Percentiles rank a stretch among this genome's conserved stretches.
These are phyloP conservation scores for Scedosporium boydii DNA, from an alignment of 2,329 filamentous ascomycete genomes.

Conservation along the genomic window DNA sequence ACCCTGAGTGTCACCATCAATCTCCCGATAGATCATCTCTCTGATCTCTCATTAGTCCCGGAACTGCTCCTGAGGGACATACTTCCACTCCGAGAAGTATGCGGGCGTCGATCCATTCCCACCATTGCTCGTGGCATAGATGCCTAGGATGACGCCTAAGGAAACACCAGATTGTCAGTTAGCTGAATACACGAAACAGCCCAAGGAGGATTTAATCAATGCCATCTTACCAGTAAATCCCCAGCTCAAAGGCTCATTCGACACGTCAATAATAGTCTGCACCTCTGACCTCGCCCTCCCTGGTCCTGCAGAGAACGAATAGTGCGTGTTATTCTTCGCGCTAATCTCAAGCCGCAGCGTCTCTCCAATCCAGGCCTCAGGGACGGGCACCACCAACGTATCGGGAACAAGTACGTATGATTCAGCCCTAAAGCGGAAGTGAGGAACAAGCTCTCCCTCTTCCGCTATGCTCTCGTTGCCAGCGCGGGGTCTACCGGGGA, in stretches of 20 bases:
- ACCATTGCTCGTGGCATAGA: constrained; percentile 44
- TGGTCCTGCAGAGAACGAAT: constrained; percentile 27
- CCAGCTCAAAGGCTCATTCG: constrained; percentile 28
- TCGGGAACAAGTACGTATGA: constrained; percentile 29
- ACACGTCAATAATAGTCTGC: constrained; percentile 20
- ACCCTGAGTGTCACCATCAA: background rate
- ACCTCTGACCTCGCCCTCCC: constrained; percentile 19
- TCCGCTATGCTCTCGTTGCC: constrained; percentile 2
- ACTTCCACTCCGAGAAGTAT: constrained; percentile 39
- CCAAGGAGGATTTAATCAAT: background rate
- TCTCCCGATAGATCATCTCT: background rate
- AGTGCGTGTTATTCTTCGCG: constrained; percentile 35
- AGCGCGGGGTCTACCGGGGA: background rate
- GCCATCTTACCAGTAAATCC: constrained; percentile 25
- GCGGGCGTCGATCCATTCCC: constrained; percentile 29
- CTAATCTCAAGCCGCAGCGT: constrained; percentile 30
- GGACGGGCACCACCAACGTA: constrained; percentile 26
- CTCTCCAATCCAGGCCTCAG: constrained; percentile 24
- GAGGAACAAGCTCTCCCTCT: constrained; percentile 19
- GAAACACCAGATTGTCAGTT: background rate
- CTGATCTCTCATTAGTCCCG: constrained; percentile 14
- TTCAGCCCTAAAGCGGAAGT: constrained; percentile 35
- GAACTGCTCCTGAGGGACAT: constrained; percentile 26
- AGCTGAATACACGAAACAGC: background rate
- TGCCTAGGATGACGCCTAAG: constrained; percentile 37